Base-by-base conservation (phyloP, 106 monocot species). In the Allium fistulosum region DNA sequence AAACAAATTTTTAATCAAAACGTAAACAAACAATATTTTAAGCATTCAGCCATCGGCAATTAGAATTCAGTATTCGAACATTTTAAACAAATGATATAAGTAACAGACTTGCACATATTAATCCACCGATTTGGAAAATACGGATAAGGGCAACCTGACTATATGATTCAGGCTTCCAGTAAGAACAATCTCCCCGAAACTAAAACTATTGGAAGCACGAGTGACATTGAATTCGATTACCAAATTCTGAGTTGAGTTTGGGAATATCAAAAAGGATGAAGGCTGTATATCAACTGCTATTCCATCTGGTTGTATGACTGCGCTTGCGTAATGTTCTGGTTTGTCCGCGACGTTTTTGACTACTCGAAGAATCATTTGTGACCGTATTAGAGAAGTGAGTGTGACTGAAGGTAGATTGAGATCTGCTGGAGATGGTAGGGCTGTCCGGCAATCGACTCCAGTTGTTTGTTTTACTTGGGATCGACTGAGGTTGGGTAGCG, bases 381-480 rank as follows among this genome's bases (percentile, higher is more conserved):
- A 66, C 13, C 86, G 80, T 7, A 22, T 67, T 62, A 93, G 50
- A n/a, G 76, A 50, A 9, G 93, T 81, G 6, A 93, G 47, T 0
- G 93, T 93, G 10, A 93, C 67, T 0, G 93, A 88, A 5, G 93
- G 88, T 17, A 88, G 79, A 75, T 94, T 94, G 53, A 94, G 71
- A 49, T 94, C 86, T 0, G 81, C 53, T 7, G 85, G 83, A 63
- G 80, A 80, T 48, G 64, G 64, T 64, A 49, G 7, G 48, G 22
- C 6, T 3, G 26, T 7, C 18, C 69, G 58, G 77, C 93, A 88
- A 57, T 61, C 51, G 9, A 11, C 57, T 47, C 86, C 82, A 2
- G 84, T 89, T 6, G 64, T 37, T 1, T 66, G 22, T 48, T 10
- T 70, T 12, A 94, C 75, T 17, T 17, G 69, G 11, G 46, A 26